Evolutionary conservation across 805 yeast species (phyloP).

Genomic region (Brettanomyces naardenensis): DNA sequence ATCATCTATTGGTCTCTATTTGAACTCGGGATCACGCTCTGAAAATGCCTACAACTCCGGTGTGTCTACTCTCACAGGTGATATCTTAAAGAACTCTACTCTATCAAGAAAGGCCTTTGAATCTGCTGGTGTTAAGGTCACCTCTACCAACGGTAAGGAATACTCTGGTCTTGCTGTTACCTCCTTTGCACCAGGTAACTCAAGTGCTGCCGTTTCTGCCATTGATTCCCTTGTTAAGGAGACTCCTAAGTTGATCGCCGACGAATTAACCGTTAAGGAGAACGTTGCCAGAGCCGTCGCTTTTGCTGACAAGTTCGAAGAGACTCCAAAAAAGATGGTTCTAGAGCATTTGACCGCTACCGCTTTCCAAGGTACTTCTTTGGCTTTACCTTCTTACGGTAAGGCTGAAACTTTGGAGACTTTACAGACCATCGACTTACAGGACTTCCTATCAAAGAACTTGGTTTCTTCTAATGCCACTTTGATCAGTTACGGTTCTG

Average conservation of each 20-base stretch:
- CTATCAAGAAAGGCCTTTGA: conserved; percentile 26
- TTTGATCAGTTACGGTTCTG: conserved; percentile 56
- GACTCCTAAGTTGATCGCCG: conserved; percentile 30
- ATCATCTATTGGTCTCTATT: conserved; percentile 61
- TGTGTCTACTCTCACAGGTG: conserved; percentile 58
- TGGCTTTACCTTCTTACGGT: conserved; percentile 72
- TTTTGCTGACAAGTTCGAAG: conserved; percentile 51
- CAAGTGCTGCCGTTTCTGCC: conserved; percentile 42
- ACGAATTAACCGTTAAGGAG: conserved; percentile 30
- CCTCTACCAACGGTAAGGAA: conserved; percentile 53
- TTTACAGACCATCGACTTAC: conserved; percentile 51
- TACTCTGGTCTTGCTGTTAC: conserved; percentile 52
- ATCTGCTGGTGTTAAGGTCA: conserved; percentile 47
- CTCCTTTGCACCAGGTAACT: conserved; percentile 52
- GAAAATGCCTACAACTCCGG: conserved; percentile 82
- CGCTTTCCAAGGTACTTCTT: conserved; percentile 81
- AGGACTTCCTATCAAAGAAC: conserved; percentile 46
- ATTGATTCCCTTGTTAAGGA: conserved; percentile 36
- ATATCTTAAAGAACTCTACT: conserved; percentile 33
- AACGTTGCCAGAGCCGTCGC: conserved; percentile 35
- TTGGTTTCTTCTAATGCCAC: conserved; percentile 59
- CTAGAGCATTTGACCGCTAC: conserved; percentile 72
- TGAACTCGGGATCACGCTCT: conserved; percentile 71
- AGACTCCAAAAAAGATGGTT: conserved; percentile 45
- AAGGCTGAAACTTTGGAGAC: conserved; percentile 55